Base-by-base conservation (phyloP, 2,329 filamentous ascomycete species). In the Clonostachys sp. region DNA sequence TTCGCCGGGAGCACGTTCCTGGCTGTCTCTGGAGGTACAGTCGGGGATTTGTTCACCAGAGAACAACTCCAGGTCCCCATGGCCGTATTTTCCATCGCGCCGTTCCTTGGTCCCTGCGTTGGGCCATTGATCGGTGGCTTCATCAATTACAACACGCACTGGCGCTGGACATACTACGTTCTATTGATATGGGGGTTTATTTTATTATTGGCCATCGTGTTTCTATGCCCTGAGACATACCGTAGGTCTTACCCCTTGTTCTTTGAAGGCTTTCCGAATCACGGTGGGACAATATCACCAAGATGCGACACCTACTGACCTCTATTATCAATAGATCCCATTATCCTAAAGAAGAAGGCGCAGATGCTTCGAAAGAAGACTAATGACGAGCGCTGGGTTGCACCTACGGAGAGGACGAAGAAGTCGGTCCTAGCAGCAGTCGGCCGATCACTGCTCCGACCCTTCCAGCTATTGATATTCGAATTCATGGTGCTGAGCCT, bases 211-310 rank as follows among this genome's bases (percentile, higher is more conserved):
- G 69, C 81, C 50, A 84, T 96, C 45, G 61, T 84, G 34, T 61
- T 89, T 34, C 73, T 91, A 41, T 89, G 96, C 4, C 91, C 91
- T 6, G 91, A 96, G 70, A 96, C 91, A 2, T 96, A 94, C 63
- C 88, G 75, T 79, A 56, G 59, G 73, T 69, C 16, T 6, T 17
- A 30, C 24, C 20, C 38, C 40, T 9, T 18, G 6, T 20, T 34
- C 34, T 17, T 14, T 34, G 20, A 46, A 16, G 40, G 16, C 36
- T 35, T 9, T 33, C 16, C 12, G 8, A 20, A 18, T 41, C 2
- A 12, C n/a, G 2, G 13, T 34, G 12, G 18, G 33, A 12, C 20
- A 47, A 12, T 34, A 30, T 10, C 24, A 30, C 24, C 24, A 9
- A 51, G 55, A 42, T 53, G 46, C 41, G 30, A 38, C 6, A 38